phyloP scores from a whole-genome alignment of 345 rosid species.

The Murraya koenigii region DNA sequence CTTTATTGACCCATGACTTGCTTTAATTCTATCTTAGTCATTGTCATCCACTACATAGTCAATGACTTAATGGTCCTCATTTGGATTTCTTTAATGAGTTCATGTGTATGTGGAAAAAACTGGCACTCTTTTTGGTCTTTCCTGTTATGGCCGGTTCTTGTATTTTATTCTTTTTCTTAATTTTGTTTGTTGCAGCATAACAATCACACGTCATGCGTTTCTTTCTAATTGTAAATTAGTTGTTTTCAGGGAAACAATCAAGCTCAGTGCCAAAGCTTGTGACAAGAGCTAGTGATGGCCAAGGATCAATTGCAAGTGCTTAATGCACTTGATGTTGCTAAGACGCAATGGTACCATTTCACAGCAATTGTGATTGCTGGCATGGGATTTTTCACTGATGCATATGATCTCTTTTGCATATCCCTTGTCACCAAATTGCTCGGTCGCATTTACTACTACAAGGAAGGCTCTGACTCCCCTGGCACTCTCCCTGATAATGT shows the following conservation, averaged over 20 bases:
- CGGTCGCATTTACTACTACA: conserved; percentile 63
- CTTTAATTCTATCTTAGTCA: background rate
- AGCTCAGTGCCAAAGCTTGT: background rate
- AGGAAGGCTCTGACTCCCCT: conserved; percentile 43
- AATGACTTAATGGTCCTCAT: background rate
- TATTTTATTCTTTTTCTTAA: background rate
- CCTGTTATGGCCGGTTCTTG: background rate
- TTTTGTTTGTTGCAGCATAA: background rate
- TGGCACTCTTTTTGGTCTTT: background rate
- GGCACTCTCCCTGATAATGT: conserved; percentile 59
- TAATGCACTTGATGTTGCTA: conserved; percentile 57
- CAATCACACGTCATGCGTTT: background rate
- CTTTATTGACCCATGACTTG: conserved; percentile 6
- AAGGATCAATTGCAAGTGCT: conserved; percentile 42
- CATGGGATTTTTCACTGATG: conserved; percentile 86
- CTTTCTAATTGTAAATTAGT: too few species aligned
- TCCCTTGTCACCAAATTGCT: conserved; percentile 72
- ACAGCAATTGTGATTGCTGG: conserved; percentile 74
- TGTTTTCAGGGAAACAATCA: background rate
- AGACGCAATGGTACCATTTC: conserved; percentile 58
- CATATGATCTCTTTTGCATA: conserved; percentile 77
- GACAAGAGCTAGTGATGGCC: conserved; percentile 33
- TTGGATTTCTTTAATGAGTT: background rate
- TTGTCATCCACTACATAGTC: background rate
- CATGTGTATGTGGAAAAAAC: background rate